These are phyloP conservation scores for Nakataea oryzae DNA, from an alignment of 2,329 filamentous ascomycete species.

Conservation along the genomic window DNA sequence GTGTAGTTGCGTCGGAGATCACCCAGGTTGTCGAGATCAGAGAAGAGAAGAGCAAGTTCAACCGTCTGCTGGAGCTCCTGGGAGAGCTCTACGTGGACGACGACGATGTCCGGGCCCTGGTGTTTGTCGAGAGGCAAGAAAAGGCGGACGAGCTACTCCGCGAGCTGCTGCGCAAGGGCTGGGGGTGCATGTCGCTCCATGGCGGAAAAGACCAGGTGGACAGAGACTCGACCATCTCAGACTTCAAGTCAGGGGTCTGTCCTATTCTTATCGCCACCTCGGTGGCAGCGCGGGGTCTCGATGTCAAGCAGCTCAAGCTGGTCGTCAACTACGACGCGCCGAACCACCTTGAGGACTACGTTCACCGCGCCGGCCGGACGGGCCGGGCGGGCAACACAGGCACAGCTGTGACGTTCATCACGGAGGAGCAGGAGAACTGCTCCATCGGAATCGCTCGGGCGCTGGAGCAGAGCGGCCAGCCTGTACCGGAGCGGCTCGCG, in stretches of 20 bases:
- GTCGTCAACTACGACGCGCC: conserved; percentile 94
- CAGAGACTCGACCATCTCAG: conserved; percentile 80
- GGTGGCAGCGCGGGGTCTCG: conserved; percentile 85
- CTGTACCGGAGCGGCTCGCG: conserved; percentile 59
- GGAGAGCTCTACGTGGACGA: conserved; percentile 80
- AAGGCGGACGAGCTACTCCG: conserved; percentile 72
- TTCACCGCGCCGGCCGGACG: conserved; percentile 87
- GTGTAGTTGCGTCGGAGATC: conserved; percentile 81
- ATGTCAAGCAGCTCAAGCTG: conserved; percentile 91
- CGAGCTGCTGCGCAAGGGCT: conserved; percentile 73
- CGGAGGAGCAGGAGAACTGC: conserved; percentile 83
- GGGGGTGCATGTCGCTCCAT: conserved; percentile 87
- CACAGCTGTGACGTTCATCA: conserved; percentile 89
- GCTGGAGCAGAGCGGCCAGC: conserved; percentile 80
- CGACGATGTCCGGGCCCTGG: conserved; percentile 79
- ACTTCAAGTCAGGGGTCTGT: conserved; percentile 86
- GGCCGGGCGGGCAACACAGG: conserved; percentile 91
- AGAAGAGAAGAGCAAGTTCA: conserved; percentile 73
- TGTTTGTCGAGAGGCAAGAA: conserved; percentile 90
- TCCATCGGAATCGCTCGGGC: conserved; percentile 84
- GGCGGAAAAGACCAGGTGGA: conserved; percentile 91
- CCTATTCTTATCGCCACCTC: conserved; percentile 91
- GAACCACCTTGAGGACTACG: conserved; percentile 93
- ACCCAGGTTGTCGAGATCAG: conserved; percentile 86
- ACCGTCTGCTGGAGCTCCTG: conserved; percentile 73